Evolutionary conservation across 2,329 filamentous ascomycete species (phyloP).

Genomic region (Fusarium gaditjirri): DNA sequence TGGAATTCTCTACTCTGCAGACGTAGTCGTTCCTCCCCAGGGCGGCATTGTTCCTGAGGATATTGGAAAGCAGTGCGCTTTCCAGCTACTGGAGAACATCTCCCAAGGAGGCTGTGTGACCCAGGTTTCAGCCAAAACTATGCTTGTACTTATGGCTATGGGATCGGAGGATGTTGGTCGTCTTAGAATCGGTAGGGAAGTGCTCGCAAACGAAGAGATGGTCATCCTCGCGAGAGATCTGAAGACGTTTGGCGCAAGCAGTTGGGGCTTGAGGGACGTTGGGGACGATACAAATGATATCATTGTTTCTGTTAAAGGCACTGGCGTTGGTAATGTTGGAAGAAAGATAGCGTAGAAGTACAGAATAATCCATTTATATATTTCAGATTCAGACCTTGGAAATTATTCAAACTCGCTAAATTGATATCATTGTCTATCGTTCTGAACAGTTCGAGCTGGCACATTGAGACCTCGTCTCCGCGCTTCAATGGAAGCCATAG

Average conservation of each 20-base stretch:
- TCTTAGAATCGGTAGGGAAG: constrained; percentile 81
- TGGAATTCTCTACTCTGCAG: constrained; percentile 87
- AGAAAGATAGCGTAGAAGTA: constrained; percentile 77
- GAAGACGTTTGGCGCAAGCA: constrained; percentile 87
- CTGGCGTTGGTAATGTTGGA: constrained; percentile 93
- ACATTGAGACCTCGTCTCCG: constrained; percentile 48
- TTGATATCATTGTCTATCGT: constrained; percentile 33
- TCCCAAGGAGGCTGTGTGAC: constrained; percentile 85
- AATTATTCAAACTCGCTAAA: not conserved
- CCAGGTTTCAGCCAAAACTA: constrained; percentile 74
- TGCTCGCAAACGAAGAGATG: constrained; percentile 83
- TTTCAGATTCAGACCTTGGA: constrained; percentile 14
- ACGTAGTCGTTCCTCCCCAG: constrained; percentile 77
- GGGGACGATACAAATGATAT: constrained; percentile 76
- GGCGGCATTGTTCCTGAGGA: constrained; percentile 91
- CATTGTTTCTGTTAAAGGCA: constrained; percentile 90
- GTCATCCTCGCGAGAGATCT: constrained; percentile 86
- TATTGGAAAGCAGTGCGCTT: constrained; percentile 86
- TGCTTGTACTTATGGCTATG: constrained; percentile 96
- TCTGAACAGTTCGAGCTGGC: constrained; percentile 32
- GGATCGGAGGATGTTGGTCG: constrained; percentile 95
- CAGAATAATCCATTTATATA: constrained; percentile 36
- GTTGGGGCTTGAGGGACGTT: constrained; percentile 87
- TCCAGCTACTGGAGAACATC: constrained; percentile 87
- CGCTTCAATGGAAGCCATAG: constrained; percentile 63